Evolutionary conservation across 106 monocot genomes (phyloP), one percentile per base, ranked within the genome.

Genomic region (Dendrobium catenatum): DNA sequence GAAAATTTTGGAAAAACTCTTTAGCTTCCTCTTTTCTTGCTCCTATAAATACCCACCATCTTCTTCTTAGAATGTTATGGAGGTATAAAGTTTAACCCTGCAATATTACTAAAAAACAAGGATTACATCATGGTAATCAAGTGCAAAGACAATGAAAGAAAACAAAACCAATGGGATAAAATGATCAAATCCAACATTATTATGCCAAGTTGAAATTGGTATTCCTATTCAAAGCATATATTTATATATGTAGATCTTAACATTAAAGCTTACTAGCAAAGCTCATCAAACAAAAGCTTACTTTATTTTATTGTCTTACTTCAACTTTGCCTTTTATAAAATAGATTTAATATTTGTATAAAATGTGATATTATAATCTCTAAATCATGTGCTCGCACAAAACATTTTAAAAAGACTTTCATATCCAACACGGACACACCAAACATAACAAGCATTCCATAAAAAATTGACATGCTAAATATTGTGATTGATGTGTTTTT

Each of bases 51-150:
- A 37, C 37, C 3, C 3, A 18, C 78, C 13, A 18, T 79, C 78
- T 9, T n/a, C 73, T 79, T 64, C 4, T 3, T 16, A 11, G 55
- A 79, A 43, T 73, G 72, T 56, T 19, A 73, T 55, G 27, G 72
- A 43, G 73, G 42, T 55, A 70, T 8, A 70, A 42, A 42, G 19
- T 78, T 78, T 64, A 72, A 42, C 68, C 55, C 83, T 83, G 73
- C 55, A 72, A 72, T 19, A 74, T 74, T 70, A 13, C 1, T 8
- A 51, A 76, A 46, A 49, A 76, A 4, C 49, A 51, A 48, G 46
- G 47, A 2, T 15, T 17, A 7, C 18, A 44, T 74, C 74, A 20
- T 19, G 15, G 49, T 48, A 48, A 76, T 9, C 19, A 76, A 15
- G 9, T 47, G 48, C 49, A 76, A 76, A 49, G 22, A 4, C 26